phyloP scores from a whole-genome alignment of 2,329 filamentous ascomycete genomes.

The Didymella segeticola region DNA sequence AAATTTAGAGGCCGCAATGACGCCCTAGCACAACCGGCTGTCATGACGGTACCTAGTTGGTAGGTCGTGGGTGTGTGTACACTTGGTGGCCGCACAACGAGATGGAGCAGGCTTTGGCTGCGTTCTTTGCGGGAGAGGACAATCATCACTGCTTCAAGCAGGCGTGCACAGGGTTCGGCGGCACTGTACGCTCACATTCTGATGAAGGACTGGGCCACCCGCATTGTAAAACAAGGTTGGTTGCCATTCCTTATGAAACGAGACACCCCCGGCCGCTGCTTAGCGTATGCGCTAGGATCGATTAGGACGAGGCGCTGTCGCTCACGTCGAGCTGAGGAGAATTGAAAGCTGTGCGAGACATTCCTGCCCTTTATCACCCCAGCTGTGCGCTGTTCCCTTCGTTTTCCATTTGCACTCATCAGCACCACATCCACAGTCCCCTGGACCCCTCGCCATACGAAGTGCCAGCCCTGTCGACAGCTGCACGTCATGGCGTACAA shows the following conservation, averaged over 20 bases:
- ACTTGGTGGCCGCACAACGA: neutral
- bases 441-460: constrained; percentile 24
- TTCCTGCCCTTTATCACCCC: constrained; percentile 35
- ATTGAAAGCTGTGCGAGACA: constrained; percentile 20
- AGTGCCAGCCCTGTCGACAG: constrained; percentile 32
- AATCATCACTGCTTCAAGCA: constrained; percentile 14
- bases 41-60: constrained; percentile 11
- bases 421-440: constrained; percentile 18
- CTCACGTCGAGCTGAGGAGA: constrained; percentile 21
- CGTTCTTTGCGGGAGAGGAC: constrained; percentile 2
- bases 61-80: no score
- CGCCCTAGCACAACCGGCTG: constrained; percentile 9
- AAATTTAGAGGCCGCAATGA: constrained; percentile 27
- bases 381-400: constrained; percentile 31
- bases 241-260: constrained; percentile 15
- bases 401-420: constrained; percentile 25
- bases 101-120: constrained; percentile 9
- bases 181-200: constrained; percentile 22
- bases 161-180: constrained; percentile 6
- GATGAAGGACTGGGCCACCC: constrained; percentile 31
- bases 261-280: constrained; percentile 12
- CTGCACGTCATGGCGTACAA: constrained; percentile 50
- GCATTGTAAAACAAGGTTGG: constrained; percentile 28
- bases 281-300: constrained; percentile 14
- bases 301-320: constrained; percentile 16